Evolutionary conservation across 2,329 filamentous ascomycete genomes (phyloP), one percentile per base, ranked within the genome.

Genomic region (Mycogone perniciosa): DNA sequence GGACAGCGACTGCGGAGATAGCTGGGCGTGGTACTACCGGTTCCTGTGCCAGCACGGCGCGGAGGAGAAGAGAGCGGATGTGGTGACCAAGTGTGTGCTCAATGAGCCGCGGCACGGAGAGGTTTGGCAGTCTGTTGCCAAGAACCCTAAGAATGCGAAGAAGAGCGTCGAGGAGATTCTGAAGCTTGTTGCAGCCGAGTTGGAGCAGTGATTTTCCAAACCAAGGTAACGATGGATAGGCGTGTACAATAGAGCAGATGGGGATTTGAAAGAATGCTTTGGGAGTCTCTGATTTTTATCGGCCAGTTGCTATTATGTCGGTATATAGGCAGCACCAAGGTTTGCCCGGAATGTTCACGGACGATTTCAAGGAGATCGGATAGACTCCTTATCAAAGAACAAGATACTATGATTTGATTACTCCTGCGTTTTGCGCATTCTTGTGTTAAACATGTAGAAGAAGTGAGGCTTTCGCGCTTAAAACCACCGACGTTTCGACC

Each of bases 11-110:
- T 73, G 83, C 46, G 93, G 93, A 46, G 95, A 99, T 72, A 88
- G 84, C 8, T 99, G 95, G 95, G 92, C 90, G 20, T 99, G 92
- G 92, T 99, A 96, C 69, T 93, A 90, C 69, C 91, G 92, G 68
- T 99, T 97, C 67, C 65, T 97, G 57, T 67, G 84, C 59, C 89
- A 96, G 75, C 91, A 99, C 71, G 95, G 93, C 7, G 96, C 90
- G 5, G 85, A 89, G 51, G 92, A 96, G 75, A 99, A 97, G 83
- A 79, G 86, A 62, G 80, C 76, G 31, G 93, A 97, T 64, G 86
- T 96, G 31, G 67, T 96, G 5, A 76, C 76, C 51, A 96, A 95
- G 72, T 91, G 88, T 60, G 76, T 87, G 31, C 72, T 86, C 44
- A 91, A 84, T 51, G 93, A 97, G 68, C 95, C 95, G 4, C 84